Conservation (phyloP, 768 basidiomycete species). For the Phaeolepiota aurea region DNA sequence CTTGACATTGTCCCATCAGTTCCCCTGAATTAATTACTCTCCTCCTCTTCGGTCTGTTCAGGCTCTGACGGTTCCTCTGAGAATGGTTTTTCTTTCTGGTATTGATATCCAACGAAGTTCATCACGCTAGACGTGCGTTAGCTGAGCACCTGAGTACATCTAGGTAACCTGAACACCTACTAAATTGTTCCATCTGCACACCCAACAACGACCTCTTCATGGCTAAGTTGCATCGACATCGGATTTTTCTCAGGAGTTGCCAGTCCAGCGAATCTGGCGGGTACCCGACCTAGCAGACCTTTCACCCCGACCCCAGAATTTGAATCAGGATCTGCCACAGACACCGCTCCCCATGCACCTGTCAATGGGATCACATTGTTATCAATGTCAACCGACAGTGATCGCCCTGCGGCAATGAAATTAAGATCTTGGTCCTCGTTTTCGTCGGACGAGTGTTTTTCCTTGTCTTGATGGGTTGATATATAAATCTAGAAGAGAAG, state of each 20-base stretch:
- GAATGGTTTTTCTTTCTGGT: constrained; percentile 7
- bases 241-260: constrained; percentile 90
- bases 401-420: constrained; percentile 15
- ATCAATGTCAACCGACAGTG: constrained; percentile 47
- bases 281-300: constrained; percentile 56
- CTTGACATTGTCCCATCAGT: too few species aligned
- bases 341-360: constrained; percentile 72
- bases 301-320: constrained; percentile 32
- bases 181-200: constrained; percentile 91
- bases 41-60: too few species aligned
- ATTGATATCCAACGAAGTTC: constrained; percentile 23
- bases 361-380: constrained; percentile 55
- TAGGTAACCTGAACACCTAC: constrained; percentile 39
- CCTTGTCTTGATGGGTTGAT: constrained; percentile 70
- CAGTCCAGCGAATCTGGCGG: constrained; percentile 65
- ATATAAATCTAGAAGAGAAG: constrained; percentile 54
- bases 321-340: constrained; percentile 19
- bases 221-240: constrained; percentile 88
- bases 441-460: constrained; percentile 11
- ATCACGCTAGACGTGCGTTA: constrained; percentile 14
- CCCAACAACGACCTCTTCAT: constrained; percentile 86
- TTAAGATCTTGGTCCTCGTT: constrained; percentile 19
- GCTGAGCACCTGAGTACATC: background rate
- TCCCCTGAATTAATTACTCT: too few species aligned
- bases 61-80: background rate